Percentiles rank a stretch among this genome's conserved stretches.
phyloP scores from a whole-genome alignment of 805 yeast species.

The Dipodascus geniculatus region DNA sequence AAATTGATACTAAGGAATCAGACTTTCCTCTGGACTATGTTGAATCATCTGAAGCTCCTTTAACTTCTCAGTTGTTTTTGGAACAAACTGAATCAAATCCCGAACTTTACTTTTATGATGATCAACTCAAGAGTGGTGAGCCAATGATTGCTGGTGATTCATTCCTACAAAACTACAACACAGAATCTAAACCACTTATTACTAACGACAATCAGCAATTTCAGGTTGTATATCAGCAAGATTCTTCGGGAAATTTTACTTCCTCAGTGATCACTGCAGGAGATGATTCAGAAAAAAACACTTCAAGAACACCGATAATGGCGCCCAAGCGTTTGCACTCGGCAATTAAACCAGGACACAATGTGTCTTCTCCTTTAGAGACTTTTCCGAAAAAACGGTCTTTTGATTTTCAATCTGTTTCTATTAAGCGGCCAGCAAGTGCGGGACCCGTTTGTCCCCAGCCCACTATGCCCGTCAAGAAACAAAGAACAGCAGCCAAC shows the following conservation, averaged over 20 bases:
- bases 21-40: slow-evolving; percentile 3
- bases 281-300: neutral
- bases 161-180: neutral
- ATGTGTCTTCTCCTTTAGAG: neutral
- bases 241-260: neutral
- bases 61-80: neutral
- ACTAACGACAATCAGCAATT: neutral
- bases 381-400: neutral
- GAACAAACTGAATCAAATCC: slow-evolving; percentile 1
- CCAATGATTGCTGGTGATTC: neutral
- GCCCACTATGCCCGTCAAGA: neutral
- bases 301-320: neutral
- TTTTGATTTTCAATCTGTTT: neutral
- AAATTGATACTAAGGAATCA: neutral
- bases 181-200: neutral
- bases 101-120: neutral
- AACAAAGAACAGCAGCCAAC: no score
- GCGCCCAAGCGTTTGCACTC: neutral
- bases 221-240: neutral
- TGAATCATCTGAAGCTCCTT: neutral
- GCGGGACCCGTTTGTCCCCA: neutral
- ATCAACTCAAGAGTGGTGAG: neutral
- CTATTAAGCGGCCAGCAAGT: neutral
- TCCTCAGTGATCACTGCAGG: neutral
- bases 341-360: neutral